These are phyloP conservation scores for Juglanconis oblonga DNA, from an alignment of 2,329 filamentous ascomycete genomes.

Conservation along the genomic window DNA sequence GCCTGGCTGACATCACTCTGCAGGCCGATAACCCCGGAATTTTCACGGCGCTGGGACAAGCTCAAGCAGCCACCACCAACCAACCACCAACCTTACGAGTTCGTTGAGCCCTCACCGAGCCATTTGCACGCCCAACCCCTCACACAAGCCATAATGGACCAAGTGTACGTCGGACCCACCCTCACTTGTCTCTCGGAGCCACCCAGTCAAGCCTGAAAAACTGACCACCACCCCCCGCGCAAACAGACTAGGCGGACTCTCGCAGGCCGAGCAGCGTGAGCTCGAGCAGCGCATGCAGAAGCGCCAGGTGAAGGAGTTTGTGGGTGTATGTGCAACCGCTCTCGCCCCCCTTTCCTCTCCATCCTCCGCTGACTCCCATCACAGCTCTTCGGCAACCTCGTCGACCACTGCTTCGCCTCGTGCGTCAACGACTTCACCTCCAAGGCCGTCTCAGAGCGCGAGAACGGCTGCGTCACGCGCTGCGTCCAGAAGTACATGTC, in stretches of 20 bases:
- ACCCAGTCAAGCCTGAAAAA: neutral
- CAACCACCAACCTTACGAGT: neutral
- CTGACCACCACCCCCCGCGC: constrained; percentile 2
- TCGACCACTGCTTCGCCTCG: constrained; percentile 90
- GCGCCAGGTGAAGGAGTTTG: constrained; percentile 99
- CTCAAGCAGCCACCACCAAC: neutral
- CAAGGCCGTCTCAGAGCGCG: constrained; percentile 84
- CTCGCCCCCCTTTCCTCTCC: neutral
- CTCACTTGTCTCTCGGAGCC: neutral
- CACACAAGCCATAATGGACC: constrained; percentile 12
- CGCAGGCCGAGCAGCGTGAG: constrained; percentile 79
- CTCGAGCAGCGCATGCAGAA: constrained; percentile 93
- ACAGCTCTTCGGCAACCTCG: constrained; percentile 63
- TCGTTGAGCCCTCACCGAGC: neutral
- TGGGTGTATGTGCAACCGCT: constrained; percentile 66
- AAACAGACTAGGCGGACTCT: constrained; percentile 48
- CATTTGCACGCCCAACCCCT: neutral
- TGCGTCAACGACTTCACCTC: constrained; percentile 99
- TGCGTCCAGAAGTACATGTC: constrained; percentile 98
- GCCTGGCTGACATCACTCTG: constrained; percentile 4
- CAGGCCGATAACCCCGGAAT: constrained; percentile 3
- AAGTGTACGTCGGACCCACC: constrained; percentile 8
- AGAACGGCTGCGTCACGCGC: constrained; percentile 87
- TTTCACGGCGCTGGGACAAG: constrained; percentile 6
- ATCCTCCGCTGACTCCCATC: neutral